phyloP scores from a whole-genome alignment of 345 rosid species.

The Dovyalis caffra region DNA sequence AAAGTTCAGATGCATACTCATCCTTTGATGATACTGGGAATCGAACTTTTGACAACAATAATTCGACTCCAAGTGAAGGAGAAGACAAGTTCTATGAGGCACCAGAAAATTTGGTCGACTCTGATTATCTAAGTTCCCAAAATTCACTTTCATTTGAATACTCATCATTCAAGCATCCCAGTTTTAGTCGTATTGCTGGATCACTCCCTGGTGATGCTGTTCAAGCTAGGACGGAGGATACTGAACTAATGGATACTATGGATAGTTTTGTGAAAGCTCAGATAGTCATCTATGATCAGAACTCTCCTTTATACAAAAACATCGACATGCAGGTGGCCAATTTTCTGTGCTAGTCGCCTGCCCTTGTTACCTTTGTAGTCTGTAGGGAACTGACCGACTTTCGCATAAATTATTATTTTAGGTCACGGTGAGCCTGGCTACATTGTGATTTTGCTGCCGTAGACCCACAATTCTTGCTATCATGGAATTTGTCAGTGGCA shows the following conservation, averaged over 20 bases:
- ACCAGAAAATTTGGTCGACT: slow-evolving; percentile 71
- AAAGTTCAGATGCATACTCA: slow-evolving; percentile 43
- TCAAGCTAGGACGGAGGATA: slow-evolving; percentile 35
- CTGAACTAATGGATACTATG: slow-evolving; percentile 45
- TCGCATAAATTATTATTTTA: slow-evolving; percentile 33
- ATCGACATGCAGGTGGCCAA: slow-evolving; percentile 67
- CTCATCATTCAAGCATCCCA: slow-evolving; percentile 54
- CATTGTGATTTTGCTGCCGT: slow-evolving; percentile 88
- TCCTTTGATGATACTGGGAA: slow-evolving; percentile 40
- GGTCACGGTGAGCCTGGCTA: slow-evolving; percentile 80
- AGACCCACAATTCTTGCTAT: slow-evolving; percentile 93
- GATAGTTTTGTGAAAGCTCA: slow-evolving; percentile 98
- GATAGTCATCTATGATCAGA: slow-evolving; percentile 66
- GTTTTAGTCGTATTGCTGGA: slow-evolving; percentile 69
- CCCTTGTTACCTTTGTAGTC: not conserved
- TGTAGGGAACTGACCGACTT: slow-evolving; percentile 13
- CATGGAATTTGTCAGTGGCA: slow-evolving; percentile 81
- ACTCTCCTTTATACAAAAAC: slow-evolving; percentile 63
- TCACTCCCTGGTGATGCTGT: slow-evolving; percentile 61
- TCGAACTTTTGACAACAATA: slow-evolving; percentile 35
- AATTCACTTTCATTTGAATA: slow-evolving; percentile 23
- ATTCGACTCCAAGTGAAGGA: slow-evolving; percentile 60
- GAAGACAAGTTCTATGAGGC: slow-evolving; percentile 93
- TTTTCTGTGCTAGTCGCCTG: slow-evolving; percentile 20
- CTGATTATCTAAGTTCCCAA: slow-evolving; percentile 30